Base-by-base conservation (phyloP, 2,329 filamentous ascomycete species). In the Akanthomyces uredinophilus region DNA sequence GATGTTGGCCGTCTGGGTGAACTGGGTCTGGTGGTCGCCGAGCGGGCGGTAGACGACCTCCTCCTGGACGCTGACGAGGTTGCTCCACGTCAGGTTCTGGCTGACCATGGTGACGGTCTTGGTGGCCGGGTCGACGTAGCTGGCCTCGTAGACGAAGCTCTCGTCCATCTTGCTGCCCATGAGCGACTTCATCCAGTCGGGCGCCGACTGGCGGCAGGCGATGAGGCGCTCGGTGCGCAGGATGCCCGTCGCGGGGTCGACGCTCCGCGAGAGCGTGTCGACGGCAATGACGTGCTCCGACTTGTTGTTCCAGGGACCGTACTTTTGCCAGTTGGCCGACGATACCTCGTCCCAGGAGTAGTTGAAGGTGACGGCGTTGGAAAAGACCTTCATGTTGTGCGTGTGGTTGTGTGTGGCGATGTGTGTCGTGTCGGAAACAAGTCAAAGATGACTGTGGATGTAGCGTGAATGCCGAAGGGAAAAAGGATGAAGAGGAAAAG, bases 271-370 rank as follows among this genome's bases (percentile, higher is more conserved):
- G 70, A 99, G 78, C 16, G 94, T 98, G 79, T 99, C 95, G 71
- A 98, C 95, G 68, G 92, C 93, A 67, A 96, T 87, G 68, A 99
- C 95, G 77, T 99, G 95, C 46, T 92, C 91, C n/a, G 91, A 93
- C 79, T 96, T 95, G 76, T 97, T 90, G 81, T 99, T 99, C 94
- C 95, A 98, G 22, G 94, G 94, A 71, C 92, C 96, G 79, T 99
- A 99, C 77, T 99, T 99, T 69, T 88, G 89, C 95, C 95, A 99
- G 83, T 99, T 99, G 74, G 91, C 92, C 16, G 92, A 92, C 29
- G 92, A 96, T 41, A 99, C 95, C 77, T 98, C 94, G 72, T 96
- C 92, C 95, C 95, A 99, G 51, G 94, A 96, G 83, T 99, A 99
- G 80, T 96, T 85, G 79, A 96, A 99, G 65, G 92, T 92, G 77